A percentile compares a stretch with the other conserved stretches of the same genome.
Evolutionary conservation across 306 rosid species (phyloP).

Genomic region (Trichosanthes truncata): DNA sequence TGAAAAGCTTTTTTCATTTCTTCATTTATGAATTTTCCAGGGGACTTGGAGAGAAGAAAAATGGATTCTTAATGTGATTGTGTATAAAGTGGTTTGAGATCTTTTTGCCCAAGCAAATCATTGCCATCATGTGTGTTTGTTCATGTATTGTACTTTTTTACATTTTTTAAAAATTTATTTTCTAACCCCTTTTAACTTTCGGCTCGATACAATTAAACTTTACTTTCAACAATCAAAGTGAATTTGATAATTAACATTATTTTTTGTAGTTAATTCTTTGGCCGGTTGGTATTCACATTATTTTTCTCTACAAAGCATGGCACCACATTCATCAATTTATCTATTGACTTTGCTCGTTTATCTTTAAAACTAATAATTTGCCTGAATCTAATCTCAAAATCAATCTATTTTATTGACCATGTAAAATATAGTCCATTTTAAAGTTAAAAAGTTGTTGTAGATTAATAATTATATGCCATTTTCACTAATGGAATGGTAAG

Average conservation of each 20-base stretch:
- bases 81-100: not conserved
- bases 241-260: not conserved
- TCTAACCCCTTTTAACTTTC: not conserved
- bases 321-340: not conserved
- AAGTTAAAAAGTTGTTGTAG: not conserved
- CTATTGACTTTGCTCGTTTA: not conserved
- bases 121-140: conserved; percentile 1
- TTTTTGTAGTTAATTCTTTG: not conserved
- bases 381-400: not conserved
- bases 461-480: too few relatives aligned
- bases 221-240: not conserved
- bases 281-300: not conserved
- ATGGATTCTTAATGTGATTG: not conserved
- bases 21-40: not conserved
- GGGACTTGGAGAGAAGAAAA: not conserved
- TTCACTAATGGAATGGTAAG: too few relatives aligned
- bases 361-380: not conserved
- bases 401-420: too few relatives aligned
- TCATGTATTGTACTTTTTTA: not conserved
- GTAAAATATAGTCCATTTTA: not conserved
- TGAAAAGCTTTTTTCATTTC: not conserved
- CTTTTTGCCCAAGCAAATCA: not conserved
- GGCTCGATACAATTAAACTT: not conserved
- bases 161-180: not conserved
- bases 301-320: not conserved